phyloP scores from a whole-genome alignment of 345 rosid genomes.

The Aquilaria malaccensis region DNA sequence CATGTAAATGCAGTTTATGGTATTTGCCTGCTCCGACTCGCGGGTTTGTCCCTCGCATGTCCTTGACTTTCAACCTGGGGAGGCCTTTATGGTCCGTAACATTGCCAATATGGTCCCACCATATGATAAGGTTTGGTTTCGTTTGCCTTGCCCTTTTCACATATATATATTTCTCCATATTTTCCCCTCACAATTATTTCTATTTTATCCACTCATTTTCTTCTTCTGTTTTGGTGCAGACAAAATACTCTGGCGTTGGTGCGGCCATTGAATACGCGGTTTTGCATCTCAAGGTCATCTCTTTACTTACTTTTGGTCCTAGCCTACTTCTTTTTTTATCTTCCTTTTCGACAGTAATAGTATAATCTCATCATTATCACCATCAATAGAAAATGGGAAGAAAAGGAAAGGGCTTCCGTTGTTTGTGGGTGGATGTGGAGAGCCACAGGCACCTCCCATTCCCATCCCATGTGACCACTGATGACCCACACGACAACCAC shows the following conservation, averaged over 20 bases:
- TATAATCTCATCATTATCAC: too few species aligned
- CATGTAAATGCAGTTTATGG: conserved; percentile 57
- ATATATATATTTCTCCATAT: too few species aligned
- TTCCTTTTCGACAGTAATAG: background rate
- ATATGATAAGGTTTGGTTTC: conserved; percentile 44
- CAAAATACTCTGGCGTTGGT: conserved; percentile 59
- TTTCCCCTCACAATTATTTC: too few species aligned
- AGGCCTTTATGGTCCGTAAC: conserved; percentile 93
- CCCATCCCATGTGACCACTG: too few species aligned
- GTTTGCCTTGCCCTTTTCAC: too few species aligned
- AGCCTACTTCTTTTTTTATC: background rate
- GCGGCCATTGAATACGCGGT: conserved; percentile 98
- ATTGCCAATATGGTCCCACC: conserved; percentile 98
- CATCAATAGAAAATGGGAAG: background rate
- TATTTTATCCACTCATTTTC: background rate
- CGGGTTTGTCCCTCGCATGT: conserved; percentile 91
- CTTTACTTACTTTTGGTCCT: conserved; percentile 2
- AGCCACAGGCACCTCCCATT: too few species aligned
- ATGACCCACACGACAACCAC: too few species aligned
- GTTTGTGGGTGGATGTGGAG: too few species aligned
- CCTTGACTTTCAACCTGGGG: conserved; percentile 91
- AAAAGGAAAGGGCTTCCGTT: too few species aligned
- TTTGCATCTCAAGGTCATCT: conserved; percentile 70
- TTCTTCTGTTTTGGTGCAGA: conserved; percentile 32
- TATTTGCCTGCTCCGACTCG: conserved; percentile 97